Conservation (phyloP, 129 eudicot species). For the Scalesia atractyloides region DNA sequence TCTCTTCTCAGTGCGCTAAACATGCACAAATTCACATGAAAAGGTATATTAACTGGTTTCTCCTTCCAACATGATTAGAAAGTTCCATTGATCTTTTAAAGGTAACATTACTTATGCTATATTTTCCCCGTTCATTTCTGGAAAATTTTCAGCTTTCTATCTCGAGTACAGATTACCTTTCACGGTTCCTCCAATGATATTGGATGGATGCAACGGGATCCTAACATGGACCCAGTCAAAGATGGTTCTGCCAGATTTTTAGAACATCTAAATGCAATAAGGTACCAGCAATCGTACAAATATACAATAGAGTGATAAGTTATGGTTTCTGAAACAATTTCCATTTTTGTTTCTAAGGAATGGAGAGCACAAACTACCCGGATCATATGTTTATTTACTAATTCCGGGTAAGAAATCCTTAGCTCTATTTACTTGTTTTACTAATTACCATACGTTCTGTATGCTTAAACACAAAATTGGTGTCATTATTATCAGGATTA, state of each 20-base stretch:
- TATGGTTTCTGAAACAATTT: not conserved
- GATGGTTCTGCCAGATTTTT: conserved; percentile 90
- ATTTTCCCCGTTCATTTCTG: not conserved
- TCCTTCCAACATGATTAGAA: conserved; percentile 7
- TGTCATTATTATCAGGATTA: conserved; percentile 52
- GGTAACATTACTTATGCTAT: not conserved
- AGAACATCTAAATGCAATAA: conserved; percentile 65
- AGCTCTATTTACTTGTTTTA: not conserved
- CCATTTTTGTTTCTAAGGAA: conserved; percentile 43
- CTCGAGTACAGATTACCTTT: conserved; percentile 66
- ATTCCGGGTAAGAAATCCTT: conserved; percentile 65
- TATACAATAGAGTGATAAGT: not conserved
- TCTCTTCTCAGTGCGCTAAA: conserved; percentile 36
- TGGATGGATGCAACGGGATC: conserved; percentile 87
- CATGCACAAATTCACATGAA: conserved; percentile 38
- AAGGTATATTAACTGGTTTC: conserved; percentile 45
- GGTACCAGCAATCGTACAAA: conserved; percentile 46
- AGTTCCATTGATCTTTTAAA: not conserved
- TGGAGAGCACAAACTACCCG: conserved; percentile 79
- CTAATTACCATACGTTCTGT: conserved; percentile 4
- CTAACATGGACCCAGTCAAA: conserved; percentile 76
- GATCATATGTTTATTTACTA: conserved; percentile 79
- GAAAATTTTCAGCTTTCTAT: conserved; percentile 44
- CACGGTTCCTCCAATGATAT: conserved; percentile 84
- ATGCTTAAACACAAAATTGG: not conserved